These are phyloP conservation scores for Przewalskia tangutica DNA, from an alignment of 257 asterid species.

Conservation along the genomic window DNA sequence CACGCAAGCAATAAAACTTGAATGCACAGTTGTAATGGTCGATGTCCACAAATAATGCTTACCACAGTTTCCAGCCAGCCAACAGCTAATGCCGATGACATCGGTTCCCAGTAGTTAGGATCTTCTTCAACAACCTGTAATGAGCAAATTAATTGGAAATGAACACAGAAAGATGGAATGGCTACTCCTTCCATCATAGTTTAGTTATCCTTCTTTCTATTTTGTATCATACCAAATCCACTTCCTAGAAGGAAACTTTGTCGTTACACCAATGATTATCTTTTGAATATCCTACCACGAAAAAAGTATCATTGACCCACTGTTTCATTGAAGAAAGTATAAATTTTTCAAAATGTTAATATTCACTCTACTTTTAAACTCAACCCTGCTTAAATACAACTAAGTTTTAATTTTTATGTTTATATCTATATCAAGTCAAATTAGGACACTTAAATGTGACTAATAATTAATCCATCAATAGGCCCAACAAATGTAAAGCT, in stretches of 20 bases:
- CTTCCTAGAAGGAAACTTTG: neutral
- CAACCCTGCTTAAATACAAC: neutral
- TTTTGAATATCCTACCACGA: neutral
- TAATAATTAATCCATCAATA: neutral
- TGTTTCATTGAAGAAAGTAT: neutral
- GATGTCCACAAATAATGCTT: conserved; percentile 12
- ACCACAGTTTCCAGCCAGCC: conserved; percentile 96
- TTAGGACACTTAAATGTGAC: neutral
- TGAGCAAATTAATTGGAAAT: conserved; percentile 5
- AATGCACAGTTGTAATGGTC: neutral
- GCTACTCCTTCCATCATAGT: neutral
- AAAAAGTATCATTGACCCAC: neutral
- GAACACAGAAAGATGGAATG: neutral
- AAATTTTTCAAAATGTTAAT: neutral
- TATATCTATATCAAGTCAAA: neutral
- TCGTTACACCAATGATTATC: neutral
- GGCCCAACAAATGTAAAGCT: neutral
- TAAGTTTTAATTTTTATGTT: neutral
- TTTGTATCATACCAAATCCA: neutral
- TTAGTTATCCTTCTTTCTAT: neutral
- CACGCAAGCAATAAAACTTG: neutral
- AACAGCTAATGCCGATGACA: conserved; percentile 83
- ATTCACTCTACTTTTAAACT: neutral
- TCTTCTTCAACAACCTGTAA: conserved; percentile 78
- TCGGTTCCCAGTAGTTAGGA: conserved; percentile 77